Evolutionary conservation across 148 eudicot species (phyloP).

Genomic region (Selenicereus undatus): DNA sequence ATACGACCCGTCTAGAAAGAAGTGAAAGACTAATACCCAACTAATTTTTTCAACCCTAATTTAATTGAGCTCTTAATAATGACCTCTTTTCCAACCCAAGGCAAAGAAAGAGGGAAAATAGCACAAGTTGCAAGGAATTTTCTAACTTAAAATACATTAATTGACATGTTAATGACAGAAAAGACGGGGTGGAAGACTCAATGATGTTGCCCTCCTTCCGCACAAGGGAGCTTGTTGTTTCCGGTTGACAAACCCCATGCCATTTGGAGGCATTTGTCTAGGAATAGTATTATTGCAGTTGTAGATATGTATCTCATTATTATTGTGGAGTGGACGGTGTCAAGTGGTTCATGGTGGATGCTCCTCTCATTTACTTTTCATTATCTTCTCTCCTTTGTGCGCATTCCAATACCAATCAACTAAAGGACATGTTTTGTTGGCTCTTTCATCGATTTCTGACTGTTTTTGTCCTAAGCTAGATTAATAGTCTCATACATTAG

Average conservation of each 20-base stretch:
- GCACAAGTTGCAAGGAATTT: not conserved
- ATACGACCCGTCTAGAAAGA: too few species aligned
- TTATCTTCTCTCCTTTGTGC: not conserved
- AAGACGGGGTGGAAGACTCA: not conserved
- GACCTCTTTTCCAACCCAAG: too few species aligned
- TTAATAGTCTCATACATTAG: not conserved
- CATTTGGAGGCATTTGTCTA: slow-evolving; percentile 5
- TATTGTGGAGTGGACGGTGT: slow-evolving; percentile 1
- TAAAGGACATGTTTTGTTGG: not conserved
- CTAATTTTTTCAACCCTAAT: too few species aligned
- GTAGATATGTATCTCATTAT: not conserved
- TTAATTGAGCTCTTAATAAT: too few species aligned
- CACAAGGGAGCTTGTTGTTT: slow-evolving; percentile 22
- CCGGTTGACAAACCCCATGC: slow-evolving; percentile 30
- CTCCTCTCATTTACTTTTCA: not conserved
- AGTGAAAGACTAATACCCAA: too few species aligned
- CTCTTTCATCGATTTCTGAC: not conserved
- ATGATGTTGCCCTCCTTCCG: not conserved
- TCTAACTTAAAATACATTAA: not conserved
- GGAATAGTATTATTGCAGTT: not conserved
- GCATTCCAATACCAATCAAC: too few species aligned
- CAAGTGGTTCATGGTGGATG: slow-evolving; percentile 5
- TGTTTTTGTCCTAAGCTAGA: not conserved
- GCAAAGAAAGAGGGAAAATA: too few species aligned
- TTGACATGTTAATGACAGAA: not conserved